Conservation (phyloP, 257 asterid species). For the Ophiorrhiza pumila region DNA sequence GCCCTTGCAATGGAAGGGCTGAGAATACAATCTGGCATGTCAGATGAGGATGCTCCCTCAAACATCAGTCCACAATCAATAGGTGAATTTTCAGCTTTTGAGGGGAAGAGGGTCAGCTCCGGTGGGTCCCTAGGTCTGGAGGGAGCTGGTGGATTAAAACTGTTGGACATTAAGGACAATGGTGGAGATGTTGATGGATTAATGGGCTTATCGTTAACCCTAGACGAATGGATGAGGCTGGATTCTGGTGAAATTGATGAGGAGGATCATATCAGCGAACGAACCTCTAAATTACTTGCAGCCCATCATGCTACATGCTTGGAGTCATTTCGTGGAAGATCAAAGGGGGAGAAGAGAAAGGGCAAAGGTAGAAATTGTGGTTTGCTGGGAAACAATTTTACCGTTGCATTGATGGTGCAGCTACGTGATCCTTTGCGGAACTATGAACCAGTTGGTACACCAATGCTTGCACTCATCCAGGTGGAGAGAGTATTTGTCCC, state of each 20-base stretch:
- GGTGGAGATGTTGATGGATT: slow-evolving; percentile 78
- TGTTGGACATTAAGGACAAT: slow-evolving; percentile 67
- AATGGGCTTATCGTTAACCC: slow-evolving; percentile 85
- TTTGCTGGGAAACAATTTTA: slow-evolving; percentile 83
- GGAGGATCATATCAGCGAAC: slow-evolving; percentile 61
- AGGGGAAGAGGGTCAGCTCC: slow-evolving; percentile 51
- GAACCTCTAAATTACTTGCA: slow-evolving; percentile 71
- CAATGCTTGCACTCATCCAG: slow-evolving; percentile 95
- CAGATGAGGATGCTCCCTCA: slow-evolving; percentile 61
- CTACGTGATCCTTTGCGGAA: slow-evolving; percentile 87
- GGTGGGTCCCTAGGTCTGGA: slow-evolving; percentile 74
- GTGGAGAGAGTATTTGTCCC: slow-evolving; percentile 91
- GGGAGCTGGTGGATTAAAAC: slow-evolving; percentile 80
- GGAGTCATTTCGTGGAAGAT: slow-evolving; percentile 62
- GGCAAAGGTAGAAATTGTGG: slow-evolving; percentile 69
- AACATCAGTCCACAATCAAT: slow-evolving; percentile 63
- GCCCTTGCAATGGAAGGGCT: slow-evolving; percentile 64
- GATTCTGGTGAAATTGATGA: slow-evolving; percentile 89
- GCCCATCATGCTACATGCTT: slow-evolving; percentile 83
- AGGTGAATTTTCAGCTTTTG: slow-evolving; percentile 65
- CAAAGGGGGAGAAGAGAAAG: slow-evolving; percentile 72
- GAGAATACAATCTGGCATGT: slow-evolving; percentile 92
- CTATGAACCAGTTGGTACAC: slow-evolving; percentile 90
- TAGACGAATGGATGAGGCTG: slow-evolving; percentile 95
- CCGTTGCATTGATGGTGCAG: slow-evolving; percentile 94